Evolutionary conservation across 306 rosid species (phyloP), one percentile per base, ranked within the genome.

Genomic region (Lathyrus tuberosus): DNA sequence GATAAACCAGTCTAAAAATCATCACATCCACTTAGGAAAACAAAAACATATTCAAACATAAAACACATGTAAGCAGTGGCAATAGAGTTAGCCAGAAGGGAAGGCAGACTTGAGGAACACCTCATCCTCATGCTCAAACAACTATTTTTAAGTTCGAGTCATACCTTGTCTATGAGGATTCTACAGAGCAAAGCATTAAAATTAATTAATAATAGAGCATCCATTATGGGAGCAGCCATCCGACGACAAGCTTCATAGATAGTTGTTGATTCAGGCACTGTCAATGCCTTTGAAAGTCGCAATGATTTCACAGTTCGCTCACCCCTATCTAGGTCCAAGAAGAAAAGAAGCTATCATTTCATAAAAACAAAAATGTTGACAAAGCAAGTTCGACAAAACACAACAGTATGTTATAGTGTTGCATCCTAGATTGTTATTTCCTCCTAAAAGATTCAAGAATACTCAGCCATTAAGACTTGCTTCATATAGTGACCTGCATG

Each of bases 131-230:
- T 26, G 30, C 30, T 26, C 30, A 26, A 26, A 20, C 22, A 20
- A 20, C 22, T 20, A 20, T 20, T n/a, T n/a, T n/a, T n/a, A 69
- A 24, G 18, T 11, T 53, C 6, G 31, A 70, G 65, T 38, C 57
- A 62, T 80, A 91, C 99, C 96, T 87, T 95, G 81, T 91, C 99
- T 0, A 97, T 95, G 71, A 95, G 99, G 77, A 95, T 95, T 74
- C 99, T 97, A 73, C 95, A 89, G 42, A 95, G 97, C 82, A 95
- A 87, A 47, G 95, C 99, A 76, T 89, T 91, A 10, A 96, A 91
- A 78, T 95, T 97, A 9, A 91, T 91, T 44, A 95, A 84, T 77
- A 95, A 79, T 38, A 95, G 70, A 71, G 99, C 96, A 82, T 91
- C 96, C 67, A 89, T 91, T 76, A 74, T 95, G 67, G 91, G 92